phyloP scores from a whole-genome alignment of 768 basidiomycete genomes.

The Mrakia frigida region DNA sequence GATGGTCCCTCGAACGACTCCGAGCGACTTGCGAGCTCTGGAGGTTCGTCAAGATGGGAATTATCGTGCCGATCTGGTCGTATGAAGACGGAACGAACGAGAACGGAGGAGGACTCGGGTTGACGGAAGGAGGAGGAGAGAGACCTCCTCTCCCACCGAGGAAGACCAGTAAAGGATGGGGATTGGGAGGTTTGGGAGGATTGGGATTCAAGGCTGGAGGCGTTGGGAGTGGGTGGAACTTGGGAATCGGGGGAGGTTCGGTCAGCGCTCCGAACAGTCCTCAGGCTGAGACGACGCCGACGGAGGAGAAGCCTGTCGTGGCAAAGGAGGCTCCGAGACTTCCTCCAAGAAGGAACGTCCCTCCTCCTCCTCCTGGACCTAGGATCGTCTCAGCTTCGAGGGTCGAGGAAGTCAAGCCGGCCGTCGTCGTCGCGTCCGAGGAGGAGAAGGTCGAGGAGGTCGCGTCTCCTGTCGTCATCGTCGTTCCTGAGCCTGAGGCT shows the following conservation, averaged over 20 bases:
- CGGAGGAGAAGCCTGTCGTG: not conserved
- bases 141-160: slow-evolving; percentile 24
- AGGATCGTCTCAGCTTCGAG: not conserved
- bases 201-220: not conserved
- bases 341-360: slow-evolving; percentile 1
- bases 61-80: slow-evolving; percentile 84
- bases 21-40: slow-evolving; percentile 84
- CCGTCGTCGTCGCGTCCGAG: not conserved
- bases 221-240: not conserved
- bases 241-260: not conserved
- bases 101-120: not conserved
- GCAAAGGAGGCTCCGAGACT: slow-evolving; percentile 9
- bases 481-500: not conserved
- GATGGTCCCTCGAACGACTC: slow-evolving; percentile 80
- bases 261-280: not conserved
- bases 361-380: not conserved
- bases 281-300: not conserved
- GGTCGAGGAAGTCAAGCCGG: not conserved
- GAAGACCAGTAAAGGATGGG: slow-evolving; percentile 31
- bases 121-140: not conserved
- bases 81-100: slow-evolving; percentile 52
- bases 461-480: not conserved
- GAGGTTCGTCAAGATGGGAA: slow-evolving; percentile 74
- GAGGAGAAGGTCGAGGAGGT: not conserved
- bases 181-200: slow-evolving; percentile 5